Conservation (phyloP, 108 stramenopile species). For the Asterionellopsis glacialis region DNA sequence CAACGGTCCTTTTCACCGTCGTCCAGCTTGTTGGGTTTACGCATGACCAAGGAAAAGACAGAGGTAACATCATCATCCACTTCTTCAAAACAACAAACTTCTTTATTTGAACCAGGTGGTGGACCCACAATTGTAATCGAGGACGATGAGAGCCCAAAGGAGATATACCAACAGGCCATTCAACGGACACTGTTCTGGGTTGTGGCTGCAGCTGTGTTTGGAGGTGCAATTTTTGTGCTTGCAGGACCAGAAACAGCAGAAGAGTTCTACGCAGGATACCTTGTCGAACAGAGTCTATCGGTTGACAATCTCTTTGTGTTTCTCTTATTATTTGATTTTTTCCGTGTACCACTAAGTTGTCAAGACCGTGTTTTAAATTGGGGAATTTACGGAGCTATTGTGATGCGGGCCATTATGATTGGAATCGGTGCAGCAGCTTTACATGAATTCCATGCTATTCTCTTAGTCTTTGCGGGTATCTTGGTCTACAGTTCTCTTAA, state of each 20-base stretch:
- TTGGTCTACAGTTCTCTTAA: constrained; percentile 74
- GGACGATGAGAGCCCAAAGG: neutral
- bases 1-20: too few relatives aligned
- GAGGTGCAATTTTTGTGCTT: constrained; percentile 27
- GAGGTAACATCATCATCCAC: too few relatives aligned
- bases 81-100: too few relatives aligned
- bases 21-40: too few relatives aligned
- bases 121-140: neutral
- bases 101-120: too few relatives aligned
- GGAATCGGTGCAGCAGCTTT: constrained; percentile 85
- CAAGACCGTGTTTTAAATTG: constrained; percentile 82
- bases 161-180: constrained; percentile 58
- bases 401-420: constrained; percentile 94
- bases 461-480: constrained; percentile 88
- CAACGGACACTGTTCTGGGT: constrained; percentile 68
- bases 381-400: constrained; percentile 84
- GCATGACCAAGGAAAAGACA: too few relatives aligned
- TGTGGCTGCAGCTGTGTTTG: constrained; percentile 58
- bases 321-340: constrained; percentile 85
- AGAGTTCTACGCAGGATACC: constrained; percentile 87
- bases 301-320: constrained; percentile 93
- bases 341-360: constrained; percentile 59
- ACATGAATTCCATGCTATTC: constrained; percentile 75
- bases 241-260: constrained; percentile 36
- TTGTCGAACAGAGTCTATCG: constrained; percentile 82